Percentiles rank a stretch among this genome's conserved stretches.
Conservation (phyloP, 208 protist species). For the Acanthamoeba lenticulata region DNA sequence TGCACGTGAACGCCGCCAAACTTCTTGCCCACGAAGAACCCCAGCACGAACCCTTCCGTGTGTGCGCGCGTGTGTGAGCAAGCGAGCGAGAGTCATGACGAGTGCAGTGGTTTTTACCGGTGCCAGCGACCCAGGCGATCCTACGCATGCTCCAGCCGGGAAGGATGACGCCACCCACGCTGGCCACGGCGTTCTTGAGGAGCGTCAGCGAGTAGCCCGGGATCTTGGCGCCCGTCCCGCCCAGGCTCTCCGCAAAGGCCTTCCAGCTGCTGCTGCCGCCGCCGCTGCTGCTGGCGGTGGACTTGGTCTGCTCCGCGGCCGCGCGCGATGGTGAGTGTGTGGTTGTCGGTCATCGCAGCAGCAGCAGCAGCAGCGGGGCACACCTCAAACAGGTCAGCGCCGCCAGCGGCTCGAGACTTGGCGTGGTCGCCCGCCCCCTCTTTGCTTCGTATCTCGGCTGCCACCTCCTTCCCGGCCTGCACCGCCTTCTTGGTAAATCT, state of each 20-base stretch:
- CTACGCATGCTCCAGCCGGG: neutral
- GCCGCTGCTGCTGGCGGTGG: neutral
- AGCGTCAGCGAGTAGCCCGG: neutral
- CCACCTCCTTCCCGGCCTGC: conserved; percentile 10
- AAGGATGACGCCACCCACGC: neutral
- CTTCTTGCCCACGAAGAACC: conserved; percentile 11
- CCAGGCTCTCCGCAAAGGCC: neutral
- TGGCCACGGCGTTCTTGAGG: neutral
- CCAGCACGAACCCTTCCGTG: neutral
- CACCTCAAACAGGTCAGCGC: neutral
- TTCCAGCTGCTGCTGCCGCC: neutral
- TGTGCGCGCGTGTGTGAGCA: too few relatives aligned
- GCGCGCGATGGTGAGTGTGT: neutral
- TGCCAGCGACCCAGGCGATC: neutral
- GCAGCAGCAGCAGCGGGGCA: neutral
- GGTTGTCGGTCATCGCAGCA: neutral
- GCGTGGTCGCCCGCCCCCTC: neutral
- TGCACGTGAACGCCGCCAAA: neutral
- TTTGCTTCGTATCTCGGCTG: neutral
- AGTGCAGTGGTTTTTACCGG: neutral
- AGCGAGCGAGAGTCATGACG: too few relatives aligned
- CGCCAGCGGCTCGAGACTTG: too few relatives aligned
- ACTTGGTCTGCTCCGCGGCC: neutral
- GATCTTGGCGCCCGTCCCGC: neutral
- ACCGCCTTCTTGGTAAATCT: neutral